These are phyloP conservation scores for Saturnispora zaruensis DNA, from an alignment of 805 yeast genomes.

Conservation along the genomic window DNA sequence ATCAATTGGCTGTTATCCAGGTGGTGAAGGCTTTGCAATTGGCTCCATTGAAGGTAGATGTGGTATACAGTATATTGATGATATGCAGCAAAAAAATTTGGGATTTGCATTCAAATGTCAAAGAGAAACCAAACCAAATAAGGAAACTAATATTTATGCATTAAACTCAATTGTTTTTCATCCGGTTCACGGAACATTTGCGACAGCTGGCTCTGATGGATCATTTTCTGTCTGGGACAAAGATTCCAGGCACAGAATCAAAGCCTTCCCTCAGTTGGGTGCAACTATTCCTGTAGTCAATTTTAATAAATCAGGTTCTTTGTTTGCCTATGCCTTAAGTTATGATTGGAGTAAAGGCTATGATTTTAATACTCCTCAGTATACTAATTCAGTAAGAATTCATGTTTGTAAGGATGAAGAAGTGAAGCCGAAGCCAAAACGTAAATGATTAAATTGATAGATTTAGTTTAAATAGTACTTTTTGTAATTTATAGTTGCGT, in stretches of 20 bases:
- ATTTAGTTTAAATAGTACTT: not conserved
- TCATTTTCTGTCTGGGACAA: slow-evolving; percentile 93
- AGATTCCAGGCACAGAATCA: slow-evolving; percentile 79
- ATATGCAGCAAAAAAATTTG: slow-evolving; percentile 55
- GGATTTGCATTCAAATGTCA: slow-evolving; percentile 95
- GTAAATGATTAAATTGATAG: slow-evolving; percentile 15
- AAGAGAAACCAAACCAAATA: slow-evolving; percentile 50
- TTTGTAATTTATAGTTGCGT: not conserved
- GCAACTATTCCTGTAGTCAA: slow-evolving; percentile 67
- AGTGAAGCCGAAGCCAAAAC: slow-evolving; percentile 48
- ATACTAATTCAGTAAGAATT: slow-evolving; percentile 66
- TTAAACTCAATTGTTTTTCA: slow-evolving; percentile 79
- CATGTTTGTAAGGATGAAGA: slow-evolving; percentile 86
- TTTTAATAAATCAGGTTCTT: slow-evolving; percentile 75
- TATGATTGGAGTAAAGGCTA: slow-evolving; percentile 97
- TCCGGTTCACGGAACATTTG: slow-evolving; percentile 83
- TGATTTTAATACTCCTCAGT: slow-evolving; percentile 64
- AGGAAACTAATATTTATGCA: slow-evolving; percentile 65
- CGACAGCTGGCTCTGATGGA: slow-evolving; percentile 94
- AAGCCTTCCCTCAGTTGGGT: slow-evolving; percentile 61
- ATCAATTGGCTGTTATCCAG: slow-evolving; percentile 74
- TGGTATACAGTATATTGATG: slow-evolving; percentile 87
- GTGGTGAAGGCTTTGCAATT: slow-evolving; percentile 85
- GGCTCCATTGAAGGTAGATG: slow-evolving; percentile 95
- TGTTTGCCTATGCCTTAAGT: slow-evolving; percentile 84